Percentiles rank a stretch among this genome's conserved stretches.
These are phyloP conservation scores for Phytophthora citricola DNA, from an alignment of 352 stramenopile genomes.

Conservation along the genomic window DNA sequence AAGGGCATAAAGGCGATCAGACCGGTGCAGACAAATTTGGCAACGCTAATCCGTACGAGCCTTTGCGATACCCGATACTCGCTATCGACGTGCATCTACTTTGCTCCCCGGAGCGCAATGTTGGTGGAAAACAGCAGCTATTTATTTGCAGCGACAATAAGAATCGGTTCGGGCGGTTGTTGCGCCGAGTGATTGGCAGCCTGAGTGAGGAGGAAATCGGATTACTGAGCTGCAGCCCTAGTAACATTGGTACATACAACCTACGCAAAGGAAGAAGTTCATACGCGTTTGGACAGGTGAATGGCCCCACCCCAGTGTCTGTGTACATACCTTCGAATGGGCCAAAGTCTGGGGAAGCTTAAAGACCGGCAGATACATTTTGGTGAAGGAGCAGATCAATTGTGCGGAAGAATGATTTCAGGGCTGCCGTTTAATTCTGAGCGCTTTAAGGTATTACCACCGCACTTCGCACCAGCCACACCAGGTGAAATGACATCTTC, in stretches of 20 bases:
- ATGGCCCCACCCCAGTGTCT: background rate
- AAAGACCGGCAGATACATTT: conserved; percentile 4
- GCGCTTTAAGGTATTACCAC: background rate
- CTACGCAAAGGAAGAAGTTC: conserved; percentile 1
- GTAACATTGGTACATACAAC: conserved; percentile 2
- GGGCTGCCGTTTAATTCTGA: background rate
- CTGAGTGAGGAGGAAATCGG: conserved; percentile 1
- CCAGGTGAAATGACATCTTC: background rate
- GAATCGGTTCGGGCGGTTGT: conserved; percentile 4
- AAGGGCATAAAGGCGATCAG: conserved; percentile 4
- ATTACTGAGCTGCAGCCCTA: background rate
- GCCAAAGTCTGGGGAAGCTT: conserved; percentile 4
- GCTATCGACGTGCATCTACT: conserved; percentile 8
- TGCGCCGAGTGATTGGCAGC: conserved; percentile 5
- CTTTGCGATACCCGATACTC: background rate
- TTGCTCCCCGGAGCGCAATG: background rate
- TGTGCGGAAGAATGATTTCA: conserved; percentile 6
- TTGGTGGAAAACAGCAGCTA: conserved; percentile 3
- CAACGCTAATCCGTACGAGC: background rate
- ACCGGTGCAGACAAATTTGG: background rate
- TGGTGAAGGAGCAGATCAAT: conserved; percentile 13
- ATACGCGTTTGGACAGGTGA: conserved; percentile 9
- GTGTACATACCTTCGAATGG: background rate
- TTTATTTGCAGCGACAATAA: conserved; percentile 8
- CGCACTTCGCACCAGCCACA: background rate